Evolutionary conservation across 2,329 filamentous ascomycete species (phyloP).

Genomic region (Beauveria bassiana): DNA sequence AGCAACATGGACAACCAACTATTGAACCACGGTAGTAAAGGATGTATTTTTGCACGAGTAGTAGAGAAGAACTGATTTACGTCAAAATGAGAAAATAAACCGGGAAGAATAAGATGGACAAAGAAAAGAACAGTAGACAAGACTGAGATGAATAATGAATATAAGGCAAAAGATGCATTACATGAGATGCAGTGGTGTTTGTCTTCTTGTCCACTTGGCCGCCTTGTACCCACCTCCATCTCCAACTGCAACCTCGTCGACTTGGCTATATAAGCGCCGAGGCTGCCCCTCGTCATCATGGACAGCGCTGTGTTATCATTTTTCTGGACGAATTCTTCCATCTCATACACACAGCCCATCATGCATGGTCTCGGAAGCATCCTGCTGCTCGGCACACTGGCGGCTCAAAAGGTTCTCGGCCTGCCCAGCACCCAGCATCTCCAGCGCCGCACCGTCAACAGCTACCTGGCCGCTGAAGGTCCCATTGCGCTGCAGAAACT

Average conservation of each 20-base stretch:
- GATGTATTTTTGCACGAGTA: too few species aligned
- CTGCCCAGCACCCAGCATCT: slow-evolving; percentile 27
- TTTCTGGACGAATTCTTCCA: slow-evolving; percentile 11
- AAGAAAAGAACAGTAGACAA: too few species aligned
- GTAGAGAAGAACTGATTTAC: too few species aligned
- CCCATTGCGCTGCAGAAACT: slow-evolving; percentile 44
- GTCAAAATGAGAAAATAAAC: too few species aligned
- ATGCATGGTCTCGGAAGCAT: slow-evolving; percentile 45
- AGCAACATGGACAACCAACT: too few species aligned
- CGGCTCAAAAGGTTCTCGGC: slow-evolving; percentile 43
- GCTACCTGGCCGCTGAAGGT: slow-evolving; percentile 44
- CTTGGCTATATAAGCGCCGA: neutral
- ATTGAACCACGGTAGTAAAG: too few species aligned
- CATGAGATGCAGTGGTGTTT: too few species aligned
- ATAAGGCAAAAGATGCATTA: too few species aligned
- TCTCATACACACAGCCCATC: slow-evolving; percentile 24
- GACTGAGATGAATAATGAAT: too few species aligned
- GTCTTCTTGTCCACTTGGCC: too few species aligned
- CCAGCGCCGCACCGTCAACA: slow-evolving; percentile 36
- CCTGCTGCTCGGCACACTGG: slow-evolving; percentile 42
- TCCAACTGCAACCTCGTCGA: neutral
- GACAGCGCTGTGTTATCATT: neutral
- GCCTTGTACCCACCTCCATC: slow-evolving; percentile 3
- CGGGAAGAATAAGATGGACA: too few species aligned
- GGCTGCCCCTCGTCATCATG: neutral